These are phyloP conservation scores for Nothophoma quercina DNA, from an alignment of 2,329 filamentous ascomycete genomes.

Conservation along the genomic window DNA sequence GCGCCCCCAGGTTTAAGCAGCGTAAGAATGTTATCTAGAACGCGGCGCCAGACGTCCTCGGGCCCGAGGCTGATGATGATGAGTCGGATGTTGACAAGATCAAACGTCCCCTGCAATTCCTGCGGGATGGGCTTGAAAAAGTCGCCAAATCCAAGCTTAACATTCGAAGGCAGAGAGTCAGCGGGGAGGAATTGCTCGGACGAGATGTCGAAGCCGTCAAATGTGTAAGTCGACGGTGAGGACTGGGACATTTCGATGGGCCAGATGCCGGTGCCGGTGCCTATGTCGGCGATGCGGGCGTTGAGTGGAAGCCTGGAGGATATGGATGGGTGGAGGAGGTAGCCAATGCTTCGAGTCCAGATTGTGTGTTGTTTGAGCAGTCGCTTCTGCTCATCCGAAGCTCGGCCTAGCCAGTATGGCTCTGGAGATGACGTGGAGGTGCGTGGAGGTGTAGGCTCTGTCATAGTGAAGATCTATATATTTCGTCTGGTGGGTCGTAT, in stretches of 20 bases:
- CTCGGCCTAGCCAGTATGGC: slow-evolving; percentile 40
- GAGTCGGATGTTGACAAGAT: slow-evolving; percentile 42
- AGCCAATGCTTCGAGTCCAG: slow-evolving; percentile 40
- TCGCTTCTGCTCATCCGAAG: slow-evolving; percentile 37
- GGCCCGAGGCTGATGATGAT: slow-evolving; percentile 39
- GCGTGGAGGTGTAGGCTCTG: neutral
- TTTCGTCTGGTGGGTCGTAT: neutral
- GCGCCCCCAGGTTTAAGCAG: slow-evolving; percentile 41
- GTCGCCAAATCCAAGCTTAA: slow-evolving; percentile 32
- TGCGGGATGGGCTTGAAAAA: slow-evolving; percentile 39
- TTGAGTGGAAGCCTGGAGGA: slow-evolving; percentile 22
- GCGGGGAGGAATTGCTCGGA: slow-evolving; percentile 29
- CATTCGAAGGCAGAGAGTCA: slow-evolving; percentile 28
- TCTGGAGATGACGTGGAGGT: slow-evolving; percentile 11
- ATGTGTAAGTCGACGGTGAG: slow-evolving; percentile 29
- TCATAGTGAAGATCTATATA: no score
- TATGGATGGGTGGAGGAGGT: slow-evolving; percentile 37
- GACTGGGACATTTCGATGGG: slow-evolving; percentile 29
- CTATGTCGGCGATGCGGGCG: slow-evolving; percentile 41
- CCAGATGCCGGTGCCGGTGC: slow-evolving; percentile 44
- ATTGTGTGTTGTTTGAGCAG: slow-evolving; percentile 36
- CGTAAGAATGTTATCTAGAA: slow-evolving; percentile 32
- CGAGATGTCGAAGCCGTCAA: slow-evolving; percentile 43
- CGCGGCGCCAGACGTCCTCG: slow-evolving; percentile 28
- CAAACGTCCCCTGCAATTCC: slow-evolving; percentile 35